Evolutionary conservation across 331 rosid genomes (phyloP).

Genomic region (Stylosanthes scabra): DNA sequence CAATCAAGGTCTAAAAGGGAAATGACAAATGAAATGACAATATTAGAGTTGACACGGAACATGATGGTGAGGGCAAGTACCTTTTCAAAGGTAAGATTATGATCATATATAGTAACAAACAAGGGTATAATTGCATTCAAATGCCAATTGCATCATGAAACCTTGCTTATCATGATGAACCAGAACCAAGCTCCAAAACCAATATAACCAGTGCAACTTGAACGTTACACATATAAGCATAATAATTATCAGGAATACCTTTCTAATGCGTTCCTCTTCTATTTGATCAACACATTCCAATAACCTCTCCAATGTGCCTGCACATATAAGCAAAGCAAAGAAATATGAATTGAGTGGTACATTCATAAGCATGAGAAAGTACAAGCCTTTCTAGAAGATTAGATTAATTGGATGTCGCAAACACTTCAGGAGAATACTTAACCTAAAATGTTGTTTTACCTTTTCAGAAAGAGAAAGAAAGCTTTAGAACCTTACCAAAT

Average conservation of each 20-base stretch:
- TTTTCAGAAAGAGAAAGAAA: conserved; percentile 24
- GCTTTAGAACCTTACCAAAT: conserved; percentile 63
- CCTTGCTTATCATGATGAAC: conserved; percentile 35
- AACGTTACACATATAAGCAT: conserved; percentile 14
- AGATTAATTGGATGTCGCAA: conserved; percentile 24
- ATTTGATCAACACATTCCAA: conserved; percentile 82
- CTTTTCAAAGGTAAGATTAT: conserved; percentile 16
- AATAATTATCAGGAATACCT: conserved; percentile 54
- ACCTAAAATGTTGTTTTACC: conserved; percentile 4
- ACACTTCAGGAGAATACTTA: conserved; percentile 25
- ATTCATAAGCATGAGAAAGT: conserved; percentile 7
- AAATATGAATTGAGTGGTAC: conserved; percentile 15
- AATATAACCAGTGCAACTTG: conserved; percentile 14
- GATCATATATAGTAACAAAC: conserved; percentile 8
- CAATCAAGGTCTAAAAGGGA: conserved; percentile 70
- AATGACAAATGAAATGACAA: conserved; percentile 30
- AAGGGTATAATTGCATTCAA: conserved; percentile 24
- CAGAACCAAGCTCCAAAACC: conserved; percentile 16
- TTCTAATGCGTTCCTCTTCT: conserved; percentile 76
- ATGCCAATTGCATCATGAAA: conserved; percentile 34
- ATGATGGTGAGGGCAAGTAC: conserved; percentile 16
- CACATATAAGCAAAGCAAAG: conserved; percentile 32
- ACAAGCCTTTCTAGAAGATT: conserved; percentile 26
- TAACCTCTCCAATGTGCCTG: conserved; percentile 87
- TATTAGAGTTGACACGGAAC: conserved; percentile 6